Evolutionary conservation across 75 land plant species (phyloP).

Genomic region (Adiantum capillusveneris): DNA sequence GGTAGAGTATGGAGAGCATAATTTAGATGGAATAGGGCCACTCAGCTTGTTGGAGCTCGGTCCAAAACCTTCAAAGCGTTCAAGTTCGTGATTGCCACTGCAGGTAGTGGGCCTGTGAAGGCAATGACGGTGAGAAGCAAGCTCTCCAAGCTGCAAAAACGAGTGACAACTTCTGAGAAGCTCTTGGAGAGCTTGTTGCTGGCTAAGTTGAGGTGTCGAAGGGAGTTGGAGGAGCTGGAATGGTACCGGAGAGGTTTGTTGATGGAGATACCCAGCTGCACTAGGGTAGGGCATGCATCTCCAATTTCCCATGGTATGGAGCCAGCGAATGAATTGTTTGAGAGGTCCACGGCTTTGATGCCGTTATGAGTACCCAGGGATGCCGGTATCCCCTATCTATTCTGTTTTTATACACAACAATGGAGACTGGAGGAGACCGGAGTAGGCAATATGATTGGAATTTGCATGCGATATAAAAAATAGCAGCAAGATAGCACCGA

Average conservation of each 20-base stretch:
- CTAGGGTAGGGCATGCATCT: constrained; percentile 34
- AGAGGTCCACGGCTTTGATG: constrained; percentile 48
- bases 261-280: constrained; percentile 27
- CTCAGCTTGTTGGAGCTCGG: constrained; percentile 58
- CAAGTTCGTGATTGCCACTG: constrained; percentile 24
- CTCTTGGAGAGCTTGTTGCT: constrained; percentile 59
- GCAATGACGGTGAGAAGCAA: constrained; percentile 53
- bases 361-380: constrained; percentile 26
- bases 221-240: constrained; percentile 35
- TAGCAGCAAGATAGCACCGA: too few species aligned
- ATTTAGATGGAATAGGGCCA: constrained; percentile 42
- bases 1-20: constrained; percentile 25
- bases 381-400: too few species aligned
- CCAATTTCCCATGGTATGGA: constrained; percentile 50
- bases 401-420: too few species aligned
- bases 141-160: constrained; percentile 35
- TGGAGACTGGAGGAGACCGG: too few species aligned
- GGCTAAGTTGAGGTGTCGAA: constrained; percentile 40
- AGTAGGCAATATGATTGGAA: too few species aligned
- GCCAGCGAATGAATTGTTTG: constrained; percentile 55
- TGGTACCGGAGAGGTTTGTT: constrained; percentile 53
- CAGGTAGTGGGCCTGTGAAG: constrained; percentile 64
- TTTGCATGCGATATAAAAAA: too few species aligned
- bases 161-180: constrained; percentile 26
- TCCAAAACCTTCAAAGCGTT: constrained; percentile 43